Evolutionary conservation across 345 rosid genomes (phyloP).

Genomic region (Fremontodendron californicum): DNA sequence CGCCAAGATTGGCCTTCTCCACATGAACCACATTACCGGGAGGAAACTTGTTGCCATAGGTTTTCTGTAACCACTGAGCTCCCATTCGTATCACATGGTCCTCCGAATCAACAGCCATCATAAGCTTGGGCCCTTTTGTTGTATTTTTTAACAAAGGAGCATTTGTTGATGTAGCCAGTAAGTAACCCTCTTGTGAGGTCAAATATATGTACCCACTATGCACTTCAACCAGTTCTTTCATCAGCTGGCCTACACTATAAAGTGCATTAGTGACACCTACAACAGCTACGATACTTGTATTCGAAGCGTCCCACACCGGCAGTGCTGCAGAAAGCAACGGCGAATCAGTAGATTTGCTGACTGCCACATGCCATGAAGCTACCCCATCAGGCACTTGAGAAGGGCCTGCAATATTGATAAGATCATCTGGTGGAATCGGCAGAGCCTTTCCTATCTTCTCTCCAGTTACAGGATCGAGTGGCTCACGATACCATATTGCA

Average conservation of each 20-base stretch:
- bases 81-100: slow-evolving; percentile 66
- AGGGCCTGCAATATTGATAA: slow-evolving; percentile 85
- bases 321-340: slow-evolving; percentile 96
- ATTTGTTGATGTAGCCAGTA: slow-evolving; percentile 91
- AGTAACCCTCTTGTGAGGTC: slow-evolving; percentile 88
- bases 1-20: slow-evolving; percentile 66
- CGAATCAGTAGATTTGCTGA: slow-evolving; percentile 82
- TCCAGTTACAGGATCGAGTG: slow-evolving; percentile 78
- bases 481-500: slow-evolving; percentile 86
- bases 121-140: slow-evolving; percentile 61
- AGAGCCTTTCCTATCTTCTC: slow-evolving; percentile 65
- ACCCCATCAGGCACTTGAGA: slow-evolving; percentile 92
- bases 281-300: slow-evolving; percentile 81
- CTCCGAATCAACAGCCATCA: slow-evolving; percentile 76
- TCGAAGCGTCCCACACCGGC: slow-evolving; percentile 78
- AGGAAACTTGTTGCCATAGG: slow-evolving; percentile 63
- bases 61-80: slow-evolving; percentile 76
- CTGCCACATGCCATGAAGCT: slow-evolving; percentile 98
- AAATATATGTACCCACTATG: slow-evolving; percentile 91
- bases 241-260: slow-evolving; percentile 88
- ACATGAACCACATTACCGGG: slow-evolving; percentile 65
- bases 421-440: slow-evolving; percentile 79
- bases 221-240: slow-evolving; percentile 95
- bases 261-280: slow-evolving; percentile 97
- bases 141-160: slow-evolving; percentile 78